Base-by-base conservation (phyloP, 495 filamentous ascomycete genomes). In the Lophium mytilinum region DNA sequence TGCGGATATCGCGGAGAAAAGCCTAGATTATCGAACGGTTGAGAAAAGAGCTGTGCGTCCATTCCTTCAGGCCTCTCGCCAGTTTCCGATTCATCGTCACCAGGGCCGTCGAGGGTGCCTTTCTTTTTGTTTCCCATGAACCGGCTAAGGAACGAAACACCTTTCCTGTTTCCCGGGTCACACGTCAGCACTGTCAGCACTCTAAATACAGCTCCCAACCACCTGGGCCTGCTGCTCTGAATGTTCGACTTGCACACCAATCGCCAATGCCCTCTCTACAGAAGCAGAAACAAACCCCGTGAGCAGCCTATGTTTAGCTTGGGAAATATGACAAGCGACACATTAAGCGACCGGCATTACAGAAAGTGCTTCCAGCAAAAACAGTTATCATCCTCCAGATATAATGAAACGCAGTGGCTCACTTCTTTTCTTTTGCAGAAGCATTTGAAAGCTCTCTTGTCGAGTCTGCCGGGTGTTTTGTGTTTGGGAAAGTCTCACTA, bases 1-100 rank as follows among this genome's bases (percentile, higher is more conserved):
- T 89, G 86, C 45, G 91, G 92, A 63, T 93, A 84, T 49, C 85
- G 87, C 18, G 93, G 94, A 41, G 87, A 88, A 68, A 85, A 97
- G 39, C 90, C 90, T 57, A 77, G 74, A 56, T 80, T 80, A 36
- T 78, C 76, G 36, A 90, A 81, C n/a, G 88, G 83, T 57, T 89
- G 80, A 55, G 83, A 80, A 69, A 95, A 90, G 46, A 90, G 82
- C 64, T 84, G 75, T 41, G 90, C 86, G 69, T 92, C 87, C 73
- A 84, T 87, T 40, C 88, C 89, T 69, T 90, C 87, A 37, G 80
- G 81, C 55, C 88, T 81, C 51, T 90, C 86, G 57, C 85, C 85
- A 36, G 80, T 65, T 62, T 89, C 86, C 12, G 85, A 87, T 61
- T 81, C 84, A 66, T 87, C 83, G 63, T 94, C 89, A 41, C 80